Evolutionary conservation across 2,329 filamentous ascomycete species (phyloP).

Genomic region (Furcasterigmium sp.): DNA sequence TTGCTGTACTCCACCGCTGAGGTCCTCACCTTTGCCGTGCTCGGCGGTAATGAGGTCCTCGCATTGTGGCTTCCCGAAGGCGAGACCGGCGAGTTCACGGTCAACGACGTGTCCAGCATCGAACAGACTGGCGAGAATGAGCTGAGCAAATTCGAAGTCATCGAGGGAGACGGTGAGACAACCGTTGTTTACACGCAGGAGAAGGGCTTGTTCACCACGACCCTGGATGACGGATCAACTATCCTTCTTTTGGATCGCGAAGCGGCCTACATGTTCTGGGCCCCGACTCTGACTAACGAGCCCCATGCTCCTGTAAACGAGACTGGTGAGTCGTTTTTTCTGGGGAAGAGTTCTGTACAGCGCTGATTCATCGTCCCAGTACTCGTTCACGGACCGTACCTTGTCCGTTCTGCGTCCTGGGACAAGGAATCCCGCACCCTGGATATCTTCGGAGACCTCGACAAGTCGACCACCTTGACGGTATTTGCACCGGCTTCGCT

Average conservation of each 20-base stretch:
- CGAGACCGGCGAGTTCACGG: slow-evolving; percentile 48
- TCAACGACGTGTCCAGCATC: slow-evolving; percentile 29
- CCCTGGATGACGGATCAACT: slow-evolving; percentile 38
- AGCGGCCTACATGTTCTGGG: slow-evolving; percentile 52
- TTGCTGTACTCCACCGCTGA: slow-evolving; percentile 52
- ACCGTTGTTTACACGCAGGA: slow-evolving; percentile 43
- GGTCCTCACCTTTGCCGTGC: slow-evolving; percentile 42
- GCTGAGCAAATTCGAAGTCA: slow-evolving; percentile 33
- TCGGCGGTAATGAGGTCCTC: slow-evolving; percentile 41
- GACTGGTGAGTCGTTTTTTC: slow-evolving; percentile 29
- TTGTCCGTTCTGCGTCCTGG: slow-evolving; percentile 39
- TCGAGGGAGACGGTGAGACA: slow-evolving; percentile 30
- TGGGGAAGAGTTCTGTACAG: background rate
- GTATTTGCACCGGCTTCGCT: slow-evolving; percentile 42
- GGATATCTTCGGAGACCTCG: slow-evolving; percentile 38
- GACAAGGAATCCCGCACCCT: slow-evolving; percentile 26
- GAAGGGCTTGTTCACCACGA: slow-evolving; percentile 39
- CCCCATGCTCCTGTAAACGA: slow-evolving; percentile 37
- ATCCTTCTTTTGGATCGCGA: slow-evolving; percentile 49
- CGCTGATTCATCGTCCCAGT: slow-evolving; percentile 31
- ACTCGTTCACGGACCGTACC: slow-evolving; percentile 45
- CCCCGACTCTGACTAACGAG: slow-evolving; percentile 41
- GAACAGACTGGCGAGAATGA: slow-evolving; percentile 28
- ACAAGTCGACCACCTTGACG: slow-evolving; percentile 32
- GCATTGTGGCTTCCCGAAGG: slow-evolving; percentile 49